A percentile compares a stretch with the other conserved stretches of the same genome.
phyloP scores from a whole-genome alignment of 768 basidiomycete genomes.

The Russula griseocarnosa region DNA sequence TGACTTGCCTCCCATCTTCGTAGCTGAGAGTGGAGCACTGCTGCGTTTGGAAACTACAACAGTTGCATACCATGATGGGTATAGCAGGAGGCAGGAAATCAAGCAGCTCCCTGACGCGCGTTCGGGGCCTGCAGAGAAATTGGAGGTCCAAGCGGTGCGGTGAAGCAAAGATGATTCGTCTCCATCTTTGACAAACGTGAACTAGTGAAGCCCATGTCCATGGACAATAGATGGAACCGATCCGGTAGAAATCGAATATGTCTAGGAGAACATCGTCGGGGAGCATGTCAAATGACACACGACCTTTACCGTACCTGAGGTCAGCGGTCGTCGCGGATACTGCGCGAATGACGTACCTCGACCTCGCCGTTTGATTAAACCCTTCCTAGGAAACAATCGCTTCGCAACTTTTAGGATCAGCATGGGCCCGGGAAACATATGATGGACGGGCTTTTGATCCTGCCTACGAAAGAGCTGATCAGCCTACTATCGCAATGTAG shows the following conservation, averaged over 20 bases:
- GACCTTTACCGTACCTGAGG: not conserved
- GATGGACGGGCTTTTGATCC: not conserved
- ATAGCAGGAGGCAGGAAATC: not conserved
- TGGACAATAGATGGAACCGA: not conserved
- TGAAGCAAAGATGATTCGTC: slow-evolving; percentile 8
- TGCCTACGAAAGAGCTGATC: not conserved
- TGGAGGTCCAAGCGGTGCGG: slow-evolving; percentile 4
- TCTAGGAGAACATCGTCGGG: slow-evolving; percentile 15
- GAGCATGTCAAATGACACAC: slow-evolving; percentile 3
- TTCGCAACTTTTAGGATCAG: not conserved
- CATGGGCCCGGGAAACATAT: not conserved
- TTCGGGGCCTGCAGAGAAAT: slow-evolving; percentile 1
- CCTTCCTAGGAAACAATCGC: not conserved
- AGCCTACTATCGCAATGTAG: too few species aligned
- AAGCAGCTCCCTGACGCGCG: slow-evolving; percentile 10
- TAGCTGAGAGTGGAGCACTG: not conserved
- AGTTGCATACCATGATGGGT: slow-evolving; percentile 3
- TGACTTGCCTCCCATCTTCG: not conserved
- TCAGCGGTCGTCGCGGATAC: not conserved
- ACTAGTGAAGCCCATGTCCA: slow-evolving; percentile 8
- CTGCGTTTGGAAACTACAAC: too few species aligned
- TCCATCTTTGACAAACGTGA: slow-evolving; percentile 13
- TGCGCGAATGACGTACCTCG: not conserved
- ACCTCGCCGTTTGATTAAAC: not conserved
- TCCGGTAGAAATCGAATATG: slow-evolving; percentile 18